Conservation (phyloP, 2,329 filamentous ascomycete genomes). For the Aureobasidium pullulans region DNA sequence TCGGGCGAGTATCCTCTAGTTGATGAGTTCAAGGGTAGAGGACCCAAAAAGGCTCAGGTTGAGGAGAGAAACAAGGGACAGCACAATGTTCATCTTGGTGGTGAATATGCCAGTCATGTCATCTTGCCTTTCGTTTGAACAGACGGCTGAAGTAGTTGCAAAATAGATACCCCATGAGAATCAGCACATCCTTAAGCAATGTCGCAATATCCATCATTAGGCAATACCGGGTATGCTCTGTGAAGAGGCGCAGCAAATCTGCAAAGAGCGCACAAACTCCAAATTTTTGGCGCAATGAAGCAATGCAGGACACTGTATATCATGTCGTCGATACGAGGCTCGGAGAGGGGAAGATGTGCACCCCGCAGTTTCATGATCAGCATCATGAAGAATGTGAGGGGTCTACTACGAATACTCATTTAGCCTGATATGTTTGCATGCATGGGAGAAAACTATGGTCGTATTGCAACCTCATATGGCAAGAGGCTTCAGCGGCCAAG, state of each 20-base stretch:
- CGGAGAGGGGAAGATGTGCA: not conserved
- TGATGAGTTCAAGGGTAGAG: conserved; percentile 8
- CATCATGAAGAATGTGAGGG: not conserved
- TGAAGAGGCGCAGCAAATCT: too few species aligned
- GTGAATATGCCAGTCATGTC: conserved; percentile 11
- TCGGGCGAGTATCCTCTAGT: not conserved
- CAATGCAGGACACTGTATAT: not conserved
- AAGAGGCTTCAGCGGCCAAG: not conserved
- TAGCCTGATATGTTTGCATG: not conserved
- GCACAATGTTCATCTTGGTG: conserved; percentile 11
- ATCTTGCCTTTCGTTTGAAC: conserved; percentile 10
- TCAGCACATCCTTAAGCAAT: not conserved
- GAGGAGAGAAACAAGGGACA: conserved; percentile 13
- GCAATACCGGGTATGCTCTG: too few species aligned
- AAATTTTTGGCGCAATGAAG: too few species aligned
- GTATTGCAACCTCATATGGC: not conserved
- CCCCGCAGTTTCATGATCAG: not conserved
- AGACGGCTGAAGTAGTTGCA: not conserved
- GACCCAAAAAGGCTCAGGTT: not conserved
- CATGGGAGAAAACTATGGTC: not conserved
- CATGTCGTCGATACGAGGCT: not conserved
- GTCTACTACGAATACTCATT: not conserved
- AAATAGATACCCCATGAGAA: not conserved
- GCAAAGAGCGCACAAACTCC: too few species aligned
- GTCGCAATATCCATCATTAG: too few species aligned